phyloP scores from a whole-genome alignment of 228 moss, liverwort and hornwort species.

The Sphagnum fallax region DNA sequence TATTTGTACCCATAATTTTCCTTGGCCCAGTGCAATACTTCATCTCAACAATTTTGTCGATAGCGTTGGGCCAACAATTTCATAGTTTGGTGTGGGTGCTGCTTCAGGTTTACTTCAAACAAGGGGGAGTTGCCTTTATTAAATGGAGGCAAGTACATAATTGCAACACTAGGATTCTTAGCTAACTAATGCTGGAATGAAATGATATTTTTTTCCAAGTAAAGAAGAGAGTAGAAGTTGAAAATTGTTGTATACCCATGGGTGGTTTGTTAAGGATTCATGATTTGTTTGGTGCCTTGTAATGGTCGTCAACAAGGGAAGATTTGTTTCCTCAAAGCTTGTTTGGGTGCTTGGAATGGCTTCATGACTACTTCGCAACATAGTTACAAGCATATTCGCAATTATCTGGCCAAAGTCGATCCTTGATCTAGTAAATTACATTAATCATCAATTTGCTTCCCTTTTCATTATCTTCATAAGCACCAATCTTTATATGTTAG shows the following conservation, averaged over 20 bases:
- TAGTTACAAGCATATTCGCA: conserved; percentile 64
- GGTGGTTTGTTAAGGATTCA: not conserved
- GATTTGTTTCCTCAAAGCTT: conserved; percentile 89
- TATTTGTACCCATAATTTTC: conserved; percentile 73
- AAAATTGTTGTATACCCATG: not conserved
- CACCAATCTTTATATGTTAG: too few species aligned
- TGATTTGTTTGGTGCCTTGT: conserved; percentile 11
- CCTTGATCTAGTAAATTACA: too few species aligned
- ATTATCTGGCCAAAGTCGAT: too few species aligned
- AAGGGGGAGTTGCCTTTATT: conserved; percentile 89
- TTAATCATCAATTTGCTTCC: too few species aligned
- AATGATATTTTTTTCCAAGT: not conserved
- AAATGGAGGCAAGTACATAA: conserved; percentile 93
- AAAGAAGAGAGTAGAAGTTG: not conserved
- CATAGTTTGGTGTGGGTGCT: conserved; percentile 70
- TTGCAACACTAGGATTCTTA: not conserved
- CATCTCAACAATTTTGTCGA: conserved; percentile 50
- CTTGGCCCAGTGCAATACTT: conserved; percentile 62
- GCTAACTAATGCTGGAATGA: not conserved
- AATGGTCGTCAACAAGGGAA: conserved; percentile 96
- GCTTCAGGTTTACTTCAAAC: conserved; percentile 78
- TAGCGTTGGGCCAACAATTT: conserved; percentile 46
- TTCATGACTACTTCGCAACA: conserved; percentile 94
- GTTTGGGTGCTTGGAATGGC: conserved; percentile 68
- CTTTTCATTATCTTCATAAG: too few species aligned